phyloP scores from a whole-genome alignment of 192 early-diverging fungal genomes.

The Entomortierella parvispora region DNA sequence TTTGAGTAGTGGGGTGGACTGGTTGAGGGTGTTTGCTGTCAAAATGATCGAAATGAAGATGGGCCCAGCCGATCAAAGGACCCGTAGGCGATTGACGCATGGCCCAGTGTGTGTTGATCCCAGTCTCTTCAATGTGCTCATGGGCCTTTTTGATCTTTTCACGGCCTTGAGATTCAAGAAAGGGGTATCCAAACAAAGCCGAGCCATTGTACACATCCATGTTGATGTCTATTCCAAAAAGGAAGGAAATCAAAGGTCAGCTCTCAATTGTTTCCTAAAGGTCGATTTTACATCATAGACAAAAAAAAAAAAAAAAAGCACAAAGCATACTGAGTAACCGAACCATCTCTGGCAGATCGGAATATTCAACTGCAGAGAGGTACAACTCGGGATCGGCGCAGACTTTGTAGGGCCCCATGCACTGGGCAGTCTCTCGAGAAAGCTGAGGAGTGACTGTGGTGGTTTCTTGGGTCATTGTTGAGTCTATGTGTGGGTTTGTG shows the following conservation, averaged over 20 bases:
- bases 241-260: no score
- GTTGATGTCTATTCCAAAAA: no score
- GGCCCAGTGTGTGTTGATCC: conserved; percentile 44
- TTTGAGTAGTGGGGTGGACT: not conserved
- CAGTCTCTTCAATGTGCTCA: not conserved
- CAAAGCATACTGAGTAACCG: conserved; percentile 37
- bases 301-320: no score
- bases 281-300: no score
- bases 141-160: conserved; percentile 27
- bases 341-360: conserved; percentile 44
- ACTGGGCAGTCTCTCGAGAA: conserved; percentile 17
- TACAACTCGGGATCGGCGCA: conserved; percentile 5
- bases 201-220: conserved; percentile 41
- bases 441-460: not conserved
- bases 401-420: conserved; percentile 29
- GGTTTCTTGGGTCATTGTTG: conserved; percentile 3
- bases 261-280: no score
- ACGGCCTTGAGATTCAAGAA: conserved; percentile 36
- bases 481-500: not conserved
- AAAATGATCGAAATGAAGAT: not conserved
- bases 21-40: not conserved
- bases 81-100: conserved; percentile 9
- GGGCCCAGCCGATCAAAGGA: conserved; percentile 38
- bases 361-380: conserved; percentile 30
- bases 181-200: conserved; percentile 28